Percentiles rank a stretch among this genome's conserved stretches.
These are phyloP conservation scores for Trypanosoma melophagium DNA, from an alignment of 208 protist species.

Conservation along the genomic window DNA sequence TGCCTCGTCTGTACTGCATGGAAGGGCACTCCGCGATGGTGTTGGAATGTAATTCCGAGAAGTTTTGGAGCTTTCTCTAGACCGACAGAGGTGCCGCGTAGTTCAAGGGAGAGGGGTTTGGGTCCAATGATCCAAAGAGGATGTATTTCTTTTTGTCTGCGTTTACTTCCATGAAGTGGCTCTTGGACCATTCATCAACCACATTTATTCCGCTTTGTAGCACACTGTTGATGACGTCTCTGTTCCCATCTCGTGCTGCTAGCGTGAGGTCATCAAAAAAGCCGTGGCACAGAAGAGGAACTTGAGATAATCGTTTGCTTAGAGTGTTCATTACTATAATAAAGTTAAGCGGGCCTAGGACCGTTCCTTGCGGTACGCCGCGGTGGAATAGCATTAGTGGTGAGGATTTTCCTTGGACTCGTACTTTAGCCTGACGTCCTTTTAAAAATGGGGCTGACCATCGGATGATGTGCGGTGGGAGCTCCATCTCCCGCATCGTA, in stretches of 20 bases:
- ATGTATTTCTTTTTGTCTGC: conserved; percentile 20
- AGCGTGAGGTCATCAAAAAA: conserved; percentile 30
- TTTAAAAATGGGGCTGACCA: conserved; percentile 5
- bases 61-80: no score
- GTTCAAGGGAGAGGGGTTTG: conserved; percentile 3
- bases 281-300: conserved; percentile 14
- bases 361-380: conserved; percentile 30
- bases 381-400: neutral
- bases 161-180: conserved; percentile 25
- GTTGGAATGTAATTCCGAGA: no score
- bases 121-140: conserved; percentile 2
- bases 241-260: neutral
- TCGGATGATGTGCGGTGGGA: neutral
- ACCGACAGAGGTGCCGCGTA: neutral
- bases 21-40: no score
- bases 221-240: conserved; percentile 6
- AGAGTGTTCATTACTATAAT: conserved; percentile 31
- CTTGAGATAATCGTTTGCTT: neutral
- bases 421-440: neutral
- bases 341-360: conserved; percentile 27
- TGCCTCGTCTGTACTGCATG: no score
- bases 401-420: neutral
- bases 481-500: neutral
- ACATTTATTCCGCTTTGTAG: conserved; percentile 19
- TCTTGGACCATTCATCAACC: conserved; percentile 13